Evolutionary conservation across 2,329 filamentous ascomycete species (phyloP), one percentile per base, ranked within the genome.

Genomic region (Pseudocercospora fuligena): DNA sequence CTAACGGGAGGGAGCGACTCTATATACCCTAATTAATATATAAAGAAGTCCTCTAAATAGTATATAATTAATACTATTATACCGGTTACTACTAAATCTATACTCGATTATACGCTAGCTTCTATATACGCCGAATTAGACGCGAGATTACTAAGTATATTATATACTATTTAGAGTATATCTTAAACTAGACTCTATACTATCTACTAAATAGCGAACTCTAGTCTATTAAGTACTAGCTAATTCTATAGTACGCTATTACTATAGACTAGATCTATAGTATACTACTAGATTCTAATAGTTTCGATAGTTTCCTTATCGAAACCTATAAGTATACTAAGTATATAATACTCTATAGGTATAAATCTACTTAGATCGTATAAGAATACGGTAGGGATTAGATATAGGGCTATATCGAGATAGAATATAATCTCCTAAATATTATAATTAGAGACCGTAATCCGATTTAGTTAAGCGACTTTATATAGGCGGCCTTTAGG

Each of bases 231-330:
- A 14, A 29, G 11, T 58, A 58, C 40, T n/a, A 8, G 7, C 54
- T 31, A 19, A 14, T 58, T 9, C 29, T 58, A 58, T 29, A 33
- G 5, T 58, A 29, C 31, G n/a, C 31, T 6, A 5, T 57, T 5
- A 57, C 5, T 5, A 14, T 31, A 31, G 53, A 57, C 25, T 57
- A 57, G 53, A 21, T 57, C 8, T 57, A 57, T 57, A 57, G 53
- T 5, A 3, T 57, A 57, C 53, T n/a, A 3, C 6, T 9, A 14
- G 27, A 27, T 12, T 7, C 7, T 5, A 21, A 57, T 27, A 29
- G 53, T 3, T 58, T 11, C 19, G 19, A 58, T 58, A 58, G 54
- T 19, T 58, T 58, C 19, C 29, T 58, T 29, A 58, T 16, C 3
- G 5, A 58, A 8, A 58, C 14, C 8, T 58, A 58, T 33, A 58